Evolutionary conservation across 2,329 filamentous ascomycete genomes (phyloP).

Genomic region (Ophiostoma ips): DNA sequence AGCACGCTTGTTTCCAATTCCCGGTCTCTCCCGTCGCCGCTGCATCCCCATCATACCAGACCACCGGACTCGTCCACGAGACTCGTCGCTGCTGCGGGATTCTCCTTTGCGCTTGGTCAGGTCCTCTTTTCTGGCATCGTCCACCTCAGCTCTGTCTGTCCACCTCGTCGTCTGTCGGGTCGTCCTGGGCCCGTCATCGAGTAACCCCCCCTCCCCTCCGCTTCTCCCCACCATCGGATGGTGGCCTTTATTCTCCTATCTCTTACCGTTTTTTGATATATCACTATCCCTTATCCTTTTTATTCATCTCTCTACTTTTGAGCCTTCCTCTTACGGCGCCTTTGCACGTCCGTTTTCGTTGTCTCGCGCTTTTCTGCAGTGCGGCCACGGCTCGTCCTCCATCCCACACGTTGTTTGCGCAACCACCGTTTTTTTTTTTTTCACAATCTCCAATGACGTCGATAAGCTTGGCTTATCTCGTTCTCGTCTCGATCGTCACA

Average conservation of each 20-base stretch:
- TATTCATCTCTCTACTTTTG: not conserved
- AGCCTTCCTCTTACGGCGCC: not conserved
- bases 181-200: not conserved
- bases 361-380: not conserved
- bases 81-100: slow-evolving; percentile 3
- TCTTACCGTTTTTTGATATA: slow-evolving; percentile 4
- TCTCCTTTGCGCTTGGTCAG: not conserved
- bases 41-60: not conserved
- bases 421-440: slow-evolving; percentile 12
- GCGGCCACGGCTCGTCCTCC: slow-evolving; percentile 5
- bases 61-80: slow-evolving; percentile 8
- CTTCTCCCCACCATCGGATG: slow-evolving; percentile 1
- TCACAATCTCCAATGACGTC: slow-evolving; percentile 34
- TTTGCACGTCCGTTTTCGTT: not conserved
- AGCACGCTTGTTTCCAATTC: not conserved
- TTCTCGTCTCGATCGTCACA: slow-evolving; percentile 38
- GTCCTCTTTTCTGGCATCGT: too few species aligned
- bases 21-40: slow-evolving; percentile 7
- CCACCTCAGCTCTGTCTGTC: too few species aligned
- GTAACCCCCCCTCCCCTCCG: slow-evolving; percentile 3
- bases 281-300: too few species aligned
- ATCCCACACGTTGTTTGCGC: not conserved
- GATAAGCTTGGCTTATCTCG: slow-evolving; percentile 45
- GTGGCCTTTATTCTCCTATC: slow-evolving; percentile 5
- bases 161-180: not conserved